Evolutionary conservation across 2,329 filamentous ascomycete genomes (phyloP).

Genomic region (Aspergillus quadrilineatus): DNA sequence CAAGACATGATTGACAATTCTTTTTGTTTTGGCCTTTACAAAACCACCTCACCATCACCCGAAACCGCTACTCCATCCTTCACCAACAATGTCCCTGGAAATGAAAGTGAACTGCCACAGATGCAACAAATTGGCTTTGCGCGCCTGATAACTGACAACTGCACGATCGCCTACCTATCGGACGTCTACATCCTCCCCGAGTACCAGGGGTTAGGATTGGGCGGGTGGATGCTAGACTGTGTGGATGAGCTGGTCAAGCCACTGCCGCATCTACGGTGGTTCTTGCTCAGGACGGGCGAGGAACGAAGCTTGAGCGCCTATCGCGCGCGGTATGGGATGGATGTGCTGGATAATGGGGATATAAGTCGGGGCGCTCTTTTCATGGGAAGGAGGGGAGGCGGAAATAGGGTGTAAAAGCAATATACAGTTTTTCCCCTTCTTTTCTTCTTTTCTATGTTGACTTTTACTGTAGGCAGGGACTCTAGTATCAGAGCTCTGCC

Average conservation of each 20-base stretch:
- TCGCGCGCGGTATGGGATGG: slow-evolving; percentile 22
- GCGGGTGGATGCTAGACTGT: slow-evolving; percentile 63
- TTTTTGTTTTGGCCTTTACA: slow-evolving; percentile 61
- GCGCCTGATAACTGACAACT: slow-evolving; percentile 67
- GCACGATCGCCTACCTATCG: slow-evolving; percentile 67
- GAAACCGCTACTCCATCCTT: not conserved
- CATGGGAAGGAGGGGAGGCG: slow-evolving; percentile 15
- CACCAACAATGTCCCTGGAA: slow-evolving; percentile 2
- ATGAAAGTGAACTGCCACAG: not conserved
- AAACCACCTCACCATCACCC: not conserved
- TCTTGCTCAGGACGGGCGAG: slow-evolving; percentile 48
- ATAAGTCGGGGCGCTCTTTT: not conserved
- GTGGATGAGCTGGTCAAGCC: slow-evolving; percentile 56
- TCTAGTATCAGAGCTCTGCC: too few species aligned
- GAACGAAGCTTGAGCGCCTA: slow-evolving; percentile 24
- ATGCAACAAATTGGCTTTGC: slow-evolving; percentile 56
- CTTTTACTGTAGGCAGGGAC: too few species aligned
- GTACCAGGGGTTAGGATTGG: slow-evolving; percentile 63
- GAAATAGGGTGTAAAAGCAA: not conserved
- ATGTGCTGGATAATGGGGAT: slow-evolving; percentile 10
- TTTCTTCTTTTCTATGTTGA: too few species aligned
- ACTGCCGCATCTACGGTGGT: slow-evolving; percentile 61
- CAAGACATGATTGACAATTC: slow-evolving; percentile 58
- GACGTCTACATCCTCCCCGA: slow-evolving; percentile 65
- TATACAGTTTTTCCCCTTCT: too few species aligned